A percentile compares a stretch with the other conserved stretches of the same genome.
phyloP scores from a whole-genome alignment of 2,329 filamentous ascomycete species.

The Tolypocladium ovalisporum region DNA sequence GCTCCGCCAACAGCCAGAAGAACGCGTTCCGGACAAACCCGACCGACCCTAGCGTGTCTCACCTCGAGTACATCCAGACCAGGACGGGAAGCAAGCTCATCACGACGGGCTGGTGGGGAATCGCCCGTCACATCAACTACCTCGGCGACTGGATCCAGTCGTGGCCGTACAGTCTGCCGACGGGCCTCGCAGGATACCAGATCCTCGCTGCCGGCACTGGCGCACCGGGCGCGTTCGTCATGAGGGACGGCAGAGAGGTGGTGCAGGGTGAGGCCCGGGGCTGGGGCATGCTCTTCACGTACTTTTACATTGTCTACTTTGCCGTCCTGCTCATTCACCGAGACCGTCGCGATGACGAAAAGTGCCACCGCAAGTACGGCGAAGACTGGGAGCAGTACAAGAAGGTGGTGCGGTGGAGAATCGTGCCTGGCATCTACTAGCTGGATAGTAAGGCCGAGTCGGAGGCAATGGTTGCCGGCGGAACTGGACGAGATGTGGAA shows the following conservation, averaged over 20 bases:
- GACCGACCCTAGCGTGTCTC: slow-evolving; percentile 62
- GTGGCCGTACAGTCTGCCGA: slow-evolving; percentile 84
- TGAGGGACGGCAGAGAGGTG: slow-evolving; percentile 51
- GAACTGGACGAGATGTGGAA: neutral
- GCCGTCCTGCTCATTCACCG: slow-evolving; percentile 77
- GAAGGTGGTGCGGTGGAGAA: slow-evolving; percentile 67
- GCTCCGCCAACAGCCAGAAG: slow-evolving; percentile 88
- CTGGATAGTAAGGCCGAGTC: neutral
- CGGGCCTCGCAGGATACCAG: slow-evolving; percentile 71
- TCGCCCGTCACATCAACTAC: slow-evolving; percentile 90
- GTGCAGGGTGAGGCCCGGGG: slow-evolving; percentile 64
- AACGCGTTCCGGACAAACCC: slow-evolving; percentile 87
- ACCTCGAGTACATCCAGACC: slow-evolving; percentile 81
- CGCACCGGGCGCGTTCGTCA: slow-evolving; percentile 43
- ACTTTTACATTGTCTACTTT: slow-evolving; percentile 93
- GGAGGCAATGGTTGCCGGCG: neutral
- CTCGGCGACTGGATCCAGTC: slow-evolving; percentile 89
- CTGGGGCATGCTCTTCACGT: slow-evolving; percentile 81
- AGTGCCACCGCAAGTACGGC: slow-evolving; percentile 85
- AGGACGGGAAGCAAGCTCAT: slow-evolving; percentile 71
- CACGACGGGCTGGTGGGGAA: slow-evolving; percentile 86
- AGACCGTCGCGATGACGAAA: slow-evolving; percentile 78
- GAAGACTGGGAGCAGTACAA: slow-evolving; percentile 87
- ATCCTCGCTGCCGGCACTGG: slow-evolving; percentile 47
- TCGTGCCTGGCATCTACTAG: slow-evolving; percentile 71